phyloP scores from a whole-genome alignment of 768 basidiomycete genomes.

The Boletus rubropictus region DNA sequence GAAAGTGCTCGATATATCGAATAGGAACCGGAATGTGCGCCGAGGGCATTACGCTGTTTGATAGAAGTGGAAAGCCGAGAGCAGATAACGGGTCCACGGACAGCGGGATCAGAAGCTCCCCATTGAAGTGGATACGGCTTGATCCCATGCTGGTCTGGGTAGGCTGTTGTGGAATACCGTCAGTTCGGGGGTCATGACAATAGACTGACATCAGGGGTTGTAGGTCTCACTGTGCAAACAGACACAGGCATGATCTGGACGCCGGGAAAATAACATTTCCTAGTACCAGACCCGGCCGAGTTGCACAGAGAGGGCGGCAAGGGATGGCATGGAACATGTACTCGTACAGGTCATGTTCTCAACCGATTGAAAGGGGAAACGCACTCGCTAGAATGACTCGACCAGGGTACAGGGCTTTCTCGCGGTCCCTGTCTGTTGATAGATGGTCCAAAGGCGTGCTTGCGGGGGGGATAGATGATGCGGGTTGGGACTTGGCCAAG shows the following conservation, averaged over 20 bases:
- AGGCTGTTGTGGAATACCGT: conserved; percentile 40
- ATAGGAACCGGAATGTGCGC: conserved; percentile 90
- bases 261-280: conserved; percentile 2
- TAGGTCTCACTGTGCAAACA: conserved; percentile 8
- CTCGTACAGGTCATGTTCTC: neutral
- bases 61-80: conserved; percentile 79
- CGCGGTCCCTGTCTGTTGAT: conserved; percentile 55
- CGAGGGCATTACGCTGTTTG: conserved; percentile 89
- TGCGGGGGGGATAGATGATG: conserved; percentile 25
- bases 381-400: conserved; percentile 80
- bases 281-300: neutral
- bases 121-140: conserved; percentile 72
- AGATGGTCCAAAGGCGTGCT: conserved; percentile 16
- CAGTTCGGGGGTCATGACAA: conserved; percentile 6
- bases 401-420: conserved; percentile 73
- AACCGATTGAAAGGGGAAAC: conserved; percentile 25
- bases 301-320: neutral
- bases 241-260: conserved; percentile 9
- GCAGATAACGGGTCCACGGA: conserved; percentile 84
- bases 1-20: conserved; percentile 91
- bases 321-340: neutral
- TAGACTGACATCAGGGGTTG: conserved; percentile 1
- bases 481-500: conserved; percentile 21
- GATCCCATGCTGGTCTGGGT: conserved; percentile 92
- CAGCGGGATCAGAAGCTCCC: conserved; percentile 61